Evolutionary conservation across 768 basidiomycete species (phyloP).

Genomic region (Boletus rex-veris): DNA sequence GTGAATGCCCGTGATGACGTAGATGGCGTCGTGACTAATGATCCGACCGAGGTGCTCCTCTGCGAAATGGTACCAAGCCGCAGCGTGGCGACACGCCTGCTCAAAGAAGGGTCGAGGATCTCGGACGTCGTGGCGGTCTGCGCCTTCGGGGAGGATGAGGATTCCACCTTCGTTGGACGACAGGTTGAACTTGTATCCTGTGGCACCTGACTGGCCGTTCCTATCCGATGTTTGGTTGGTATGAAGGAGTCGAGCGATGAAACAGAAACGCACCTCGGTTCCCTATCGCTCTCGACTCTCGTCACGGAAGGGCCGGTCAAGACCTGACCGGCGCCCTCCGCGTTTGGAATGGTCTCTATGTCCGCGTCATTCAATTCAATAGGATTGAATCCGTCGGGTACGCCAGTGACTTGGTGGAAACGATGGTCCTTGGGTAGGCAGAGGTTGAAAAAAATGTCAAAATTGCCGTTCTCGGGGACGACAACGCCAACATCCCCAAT

Average conservation of each 20-base stretch:
- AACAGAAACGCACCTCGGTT: constrained; percentile 5
- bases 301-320: constrained; percentile 13
- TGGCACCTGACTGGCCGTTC: neutral
- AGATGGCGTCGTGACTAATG: constrained; percentile 31
- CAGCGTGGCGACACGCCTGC: constrained; percentile 25
- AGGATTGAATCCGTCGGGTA: constrained; percentile 31
- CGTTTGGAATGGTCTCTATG: constrained; percentile 9
- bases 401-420: constrained; percentile 9
- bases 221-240: neutral
- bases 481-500: constrained; percentile 42
- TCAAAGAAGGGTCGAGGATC: constrained; percentile 25
- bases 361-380: constrained; percentile 19
- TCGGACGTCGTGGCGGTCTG: constrained; percentile 24
- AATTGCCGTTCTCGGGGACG: constrained; percentile 30
- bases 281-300: neutral
- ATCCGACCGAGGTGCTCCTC: constrained; percentile 24
- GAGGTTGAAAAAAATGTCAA: constrained; percentile 40
- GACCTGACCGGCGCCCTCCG: constrained; percentile 11
- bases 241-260: neutral
- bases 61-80: constrained; percentile 32
- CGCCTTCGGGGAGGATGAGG: constrained; percentile 35
- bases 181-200: constrained; percentile 12
- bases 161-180: constrained; percentile 30
- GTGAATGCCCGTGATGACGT: constrained; percentile 31
- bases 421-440: constrained; percentile 33